Evolutionary conservation across 1,284 basidiomycete genomes (phyloP).

Genomic region (Cronartium quercuum): DNA sequence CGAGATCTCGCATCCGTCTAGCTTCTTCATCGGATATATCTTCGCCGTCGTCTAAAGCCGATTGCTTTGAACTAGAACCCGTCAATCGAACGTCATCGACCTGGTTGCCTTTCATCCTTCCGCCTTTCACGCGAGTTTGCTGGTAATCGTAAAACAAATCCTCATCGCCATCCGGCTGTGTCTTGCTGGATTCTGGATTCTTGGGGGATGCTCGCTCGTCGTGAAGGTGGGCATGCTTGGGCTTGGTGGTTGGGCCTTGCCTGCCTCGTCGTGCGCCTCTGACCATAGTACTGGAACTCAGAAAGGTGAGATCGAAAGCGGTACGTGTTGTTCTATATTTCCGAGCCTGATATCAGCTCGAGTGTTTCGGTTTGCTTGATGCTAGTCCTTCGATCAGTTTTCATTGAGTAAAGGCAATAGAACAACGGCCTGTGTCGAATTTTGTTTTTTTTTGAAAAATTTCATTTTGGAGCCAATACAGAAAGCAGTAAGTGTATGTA

Average conservation of each 20-base stretch:
- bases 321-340: not conserved
- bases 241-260: constrained; percentile 1
- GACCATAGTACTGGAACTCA: constrained; percentile 1
- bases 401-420: not conserved
- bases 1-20: constrained; percentile 1
- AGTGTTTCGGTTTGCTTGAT: not conserved
- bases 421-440: not conserved
- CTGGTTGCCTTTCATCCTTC: constrained; percentile 25
- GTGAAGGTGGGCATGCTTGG: not conserved
- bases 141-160: constrained; percentile 28
- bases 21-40: not conserved
- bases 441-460: not conserved
- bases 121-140: constrained; percentile 18
- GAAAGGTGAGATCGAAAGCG: not conserved
- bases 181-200: not conserved
- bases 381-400: not conserved
- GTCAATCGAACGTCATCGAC: constrained; percentile 25
- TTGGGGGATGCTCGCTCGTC: not conserved
- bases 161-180: not conserved
- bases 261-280: constrained; percentile 26
- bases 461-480: not conserved
- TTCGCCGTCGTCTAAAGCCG: not conserved
- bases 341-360: not conserved
- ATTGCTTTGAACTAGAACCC: not conserved
- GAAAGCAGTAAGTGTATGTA: no score